Percentiles rank a stretch among this genome's conserved stretches.
phyloP scores from a whole-genome alignment of 192 early-diverging fungal genomes.

The Backusella australiensis region DNA sequence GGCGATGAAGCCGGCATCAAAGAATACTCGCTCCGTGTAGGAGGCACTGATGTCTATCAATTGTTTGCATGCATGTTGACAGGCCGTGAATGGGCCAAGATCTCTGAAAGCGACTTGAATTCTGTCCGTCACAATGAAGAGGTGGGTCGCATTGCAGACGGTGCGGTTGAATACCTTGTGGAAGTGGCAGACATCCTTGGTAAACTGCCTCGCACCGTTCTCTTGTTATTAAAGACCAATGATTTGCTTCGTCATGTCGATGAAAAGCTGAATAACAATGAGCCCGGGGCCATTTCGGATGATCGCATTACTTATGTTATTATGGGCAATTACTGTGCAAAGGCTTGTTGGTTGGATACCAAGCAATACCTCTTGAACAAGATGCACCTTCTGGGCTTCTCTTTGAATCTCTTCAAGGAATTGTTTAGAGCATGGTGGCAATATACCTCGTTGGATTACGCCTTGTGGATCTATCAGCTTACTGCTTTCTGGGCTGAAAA shows the following conservation, averaged over 20 bases:
- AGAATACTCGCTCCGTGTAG: constrained; percentile 59
- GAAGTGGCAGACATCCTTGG: constrained; percentile 81
- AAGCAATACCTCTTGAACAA: constrained; percentile 1
- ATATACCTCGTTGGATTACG: background rate
- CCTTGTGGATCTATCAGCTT: constrained; percentile 6
- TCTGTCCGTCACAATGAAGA: constrained; percentile 46
- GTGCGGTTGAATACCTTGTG: constrained; percentile 59
- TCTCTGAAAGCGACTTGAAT: constrained; percentile 38
- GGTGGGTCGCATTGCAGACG: constrained; percentile 49
- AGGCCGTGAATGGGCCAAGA: constrained; percentile 79
- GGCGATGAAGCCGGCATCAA: constrained; percentile 75
- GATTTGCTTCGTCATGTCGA: constrained; percentile 79
- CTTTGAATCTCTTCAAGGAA: constrained; percentile 11
- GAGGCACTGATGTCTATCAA: constrained; percentile 77
- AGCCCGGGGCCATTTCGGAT: background rate
- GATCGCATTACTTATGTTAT: constrained; percentile 33
- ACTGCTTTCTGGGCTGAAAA: background rate
- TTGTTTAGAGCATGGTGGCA: constrained; percentile 17
- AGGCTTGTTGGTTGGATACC: constrained; percentile 32
- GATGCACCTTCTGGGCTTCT: background rate
- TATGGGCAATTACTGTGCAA: constrained; percentile 34
- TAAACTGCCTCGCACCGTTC: constrained; percentile 80
- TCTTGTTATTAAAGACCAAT: constrained; percentile 90
- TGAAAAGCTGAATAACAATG: constrained; percentile 37
- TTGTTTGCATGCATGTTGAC: constrained; percentile 89